Percentiles rank a stretch among this genome's conserved stretches.
Evolutionary conservation across 306 rosid genomes (phyloP).

Genomic region (Castanea crenata): DNA sequence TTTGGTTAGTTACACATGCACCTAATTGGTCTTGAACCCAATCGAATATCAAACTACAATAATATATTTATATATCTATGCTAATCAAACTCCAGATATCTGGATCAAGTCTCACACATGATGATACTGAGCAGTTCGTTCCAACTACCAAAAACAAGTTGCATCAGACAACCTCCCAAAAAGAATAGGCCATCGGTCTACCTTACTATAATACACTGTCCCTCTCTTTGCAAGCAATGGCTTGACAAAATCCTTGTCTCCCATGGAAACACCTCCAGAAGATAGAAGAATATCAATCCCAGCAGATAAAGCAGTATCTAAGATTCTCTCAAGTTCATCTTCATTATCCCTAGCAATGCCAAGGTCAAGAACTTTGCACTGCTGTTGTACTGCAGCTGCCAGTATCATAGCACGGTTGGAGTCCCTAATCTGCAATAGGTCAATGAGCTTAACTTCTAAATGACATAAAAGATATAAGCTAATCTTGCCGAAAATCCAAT

Average conservation of each 20-base stretch:
- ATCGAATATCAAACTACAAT: constrained; percentile 8
- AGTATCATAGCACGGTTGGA: constrained; percentile 91
- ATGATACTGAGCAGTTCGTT: constrained; percentile 11
- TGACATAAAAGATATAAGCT: neutral
- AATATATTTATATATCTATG: constrained; percentile 14
- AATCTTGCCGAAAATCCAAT: neutral
- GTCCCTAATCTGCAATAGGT: constrained; percentile 81
- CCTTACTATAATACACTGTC: constrained; percentile 69
- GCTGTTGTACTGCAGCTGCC: constrained; percentile 72
- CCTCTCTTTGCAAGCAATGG: constrained; percentile 80
- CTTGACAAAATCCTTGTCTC: constrained; percentile 90
- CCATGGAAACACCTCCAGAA: constrained; percentile 99
- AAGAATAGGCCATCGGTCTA: constrained; percentile 18
- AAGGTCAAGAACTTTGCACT: constrained; percentile 77
- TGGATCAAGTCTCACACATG: neutral
- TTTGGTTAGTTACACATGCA: too few relatives aligned
- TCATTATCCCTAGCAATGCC: constrained; percentile 84
- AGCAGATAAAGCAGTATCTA: constrained; percentile 69
- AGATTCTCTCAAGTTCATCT: constrained; percentile 59
- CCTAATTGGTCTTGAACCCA: too few relatives aligned
- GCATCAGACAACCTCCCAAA: constrained; percentile 3
- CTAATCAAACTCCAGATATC: constrained; percentile 2
- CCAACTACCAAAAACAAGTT: constrained; percentile 7
- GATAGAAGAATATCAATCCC: constrained; percentile 80
- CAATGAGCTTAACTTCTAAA: constrained; percentile 12